phyloP scores from a whole-genome alignment of 495 filamentous ascomycete genomes.

The Cudoniella acicularis region DNA sequence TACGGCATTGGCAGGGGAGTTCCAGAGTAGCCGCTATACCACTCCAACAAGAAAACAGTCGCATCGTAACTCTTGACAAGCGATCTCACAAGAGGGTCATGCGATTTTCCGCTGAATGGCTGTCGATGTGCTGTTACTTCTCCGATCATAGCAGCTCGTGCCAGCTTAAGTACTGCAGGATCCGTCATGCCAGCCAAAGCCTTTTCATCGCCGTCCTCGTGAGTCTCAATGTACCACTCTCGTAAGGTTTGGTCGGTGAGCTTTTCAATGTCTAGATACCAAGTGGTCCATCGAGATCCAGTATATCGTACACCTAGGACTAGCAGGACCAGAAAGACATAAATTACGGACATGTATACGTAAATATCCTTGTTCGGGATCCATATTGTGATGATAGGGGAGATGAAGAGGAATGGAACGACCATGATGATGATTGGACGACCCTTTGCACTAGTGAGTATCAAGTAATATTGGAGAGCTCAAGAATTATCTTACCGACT shows the following conservation, averaged over 20 bases:
- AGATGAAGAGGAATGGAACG: slow-evolving; percentile 45
- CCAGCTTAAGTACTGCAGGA: slow-evolving; percentile 29
- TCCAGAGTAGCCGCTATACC: slow-evolving; percentile 53
- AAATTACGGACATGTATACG: slow-evolving; percentile 44
- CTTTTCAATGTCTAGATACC: slow-evolving; percentile 42
- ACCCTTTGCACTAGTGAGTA: neutral
- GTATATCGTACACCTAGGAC: slow-evolving; percentile 38
- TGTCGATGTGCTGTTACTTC: neutral
- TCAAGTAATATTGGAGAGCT: neutral
- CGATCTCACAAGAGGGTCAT: slow-evolving; percentile 40
- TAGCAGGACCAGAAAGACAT: slow-evolving; percentile 39
- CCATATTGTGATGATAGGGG: slow-evolving; percentile 43
- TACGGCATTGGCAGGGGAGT: slow-evolving; percentile 50
- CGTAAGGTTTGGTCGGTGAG: slow-evolving; percentile 45
- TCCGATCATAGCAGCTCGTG: slow-evolving; percentile 28
- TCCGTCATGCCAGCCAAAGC: neutral
- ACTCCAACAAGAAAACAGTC: slow-evolving; percentile 55
- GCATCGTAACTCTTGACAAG: slow-evolving; percentile 51
- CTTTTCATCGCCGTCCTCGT: slow-evolving; percentile 37
- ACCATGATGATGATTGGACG: slow-evolving; percentile 24
- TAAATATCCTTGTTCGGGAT: slow-evolving; percentile 37
- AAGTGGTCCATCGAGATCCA: slow-evolving; percentile 45
- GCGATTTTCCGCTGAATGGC: neutral
- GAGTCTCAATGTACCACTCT: slow-evolving; percentile 42
- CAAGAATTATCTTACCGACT: slow-evolving; percentile 31